phyloP scores from a whole-genome alignment of 148 eudicot genomes.

The Camellia lanceoleosa region DNA sequence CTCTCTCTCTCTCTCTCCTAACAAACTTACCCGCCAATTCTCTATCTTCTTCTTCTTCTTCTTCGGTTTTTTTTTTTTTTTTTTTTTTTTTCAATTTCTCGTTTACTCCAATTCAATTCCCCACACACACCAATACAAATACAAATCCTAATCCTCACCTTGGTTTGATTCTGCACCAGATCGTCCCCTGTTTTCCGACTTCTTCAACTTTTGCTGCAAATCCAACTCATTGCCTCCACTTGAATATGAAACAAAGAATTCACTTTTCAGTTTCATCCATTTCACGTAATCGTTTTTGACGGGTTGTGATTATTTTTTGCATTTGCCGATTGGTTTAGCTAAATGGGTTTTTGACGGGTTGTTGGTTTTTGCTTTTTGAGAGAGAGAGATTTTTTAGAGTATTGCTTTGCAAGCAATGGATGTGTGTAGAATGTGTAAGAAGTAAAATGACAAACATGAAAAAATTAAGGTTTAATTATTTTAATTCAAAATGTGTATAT shows the following conservation, averaged over 20 bases:
- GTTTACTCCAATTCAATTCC: neutral
- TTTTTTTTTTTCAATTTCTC: conserved; percentile 42
- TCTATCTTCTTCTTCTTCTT: conserved; percentile 26
- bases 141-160: neutral
- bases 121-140: too few species aligned
- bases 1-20: conserved; percentile 17
- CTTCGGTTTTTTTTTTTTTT: too few species aligned
- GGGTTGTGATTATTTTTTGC: neutral
- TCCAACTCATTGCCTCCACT: neutral
- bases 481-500: too few species aligned
- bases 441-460: too few species aligned
- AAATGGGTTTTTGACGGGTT: neutral
- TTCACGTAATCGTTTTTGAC: neutral
- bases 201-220: neutral
- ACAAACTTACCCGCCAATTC: conserved; percentile 48
- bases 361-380: neutral
- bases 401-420: too few species aligned
- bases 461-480: too few species aligned
- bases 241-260: neutral
- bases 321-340: neutral
- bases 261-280: neutral
- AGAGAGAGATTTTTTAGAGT: too few species aligned
- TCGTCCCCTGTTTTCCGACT: neutral
- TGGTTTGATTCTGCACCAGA: neutral
- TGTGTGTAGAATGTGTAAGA: too few species aligned